Evolutionary conservation across 2,329 filamentous ascomycete genomes (phyloP).

Genomic region (Mycosphaerella arachidis): DNA sequence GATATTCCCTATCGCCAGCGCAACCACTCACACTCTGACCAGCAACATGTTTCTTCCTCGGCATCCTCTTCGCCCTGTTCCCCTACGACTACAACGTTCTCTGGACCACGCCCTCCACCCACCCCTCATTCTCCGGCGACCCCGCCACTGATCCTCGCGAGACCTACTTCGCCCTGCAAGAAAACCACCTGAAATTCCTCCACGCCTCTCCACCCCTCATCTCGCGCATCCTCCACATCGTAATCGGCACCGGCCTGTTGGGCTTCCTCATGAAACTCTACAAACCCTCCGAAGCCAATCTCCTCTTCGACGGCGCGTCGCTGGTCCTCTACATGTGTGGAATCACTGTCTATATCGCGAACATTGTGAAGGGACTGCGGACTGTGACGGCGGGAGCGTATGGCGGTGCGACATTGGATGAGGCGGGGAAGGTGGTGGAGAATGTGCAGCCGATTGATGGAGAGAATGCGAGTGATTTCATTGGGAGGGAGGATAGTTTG

Average conservation of each 20-base stretch:
- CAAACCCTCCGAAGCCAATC: slow-evolving; percentile 86
- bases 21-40: slow-evolving; percentile 9
- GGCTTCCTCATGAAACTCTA: slow-evolving; percentile 95
- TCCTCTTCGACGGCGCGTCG: slow-evolving; percentile 80
- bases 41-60: slow-evolving; percentile 85
- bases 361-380: slow-evolving; percentile 91
- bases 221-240: slow-evolving; percentile 87
- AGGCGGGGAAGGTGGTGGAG: slow-evolving; percentile 34
- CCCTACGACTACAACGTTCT: slow-evolving; percentile 92
- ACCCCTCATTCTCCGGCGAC: slow-evolving; percentile 28
- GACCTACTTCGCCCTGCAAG: slow-evolving; percentile 76
- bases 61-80: slow-evolving; percentile 92
- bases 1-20: not conserved
- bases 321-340: slow-evolving; percentile 76
- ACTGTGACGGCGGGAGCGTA: slow-evolving; percentile 72
- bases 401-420: slow-evolving; percentile 40
- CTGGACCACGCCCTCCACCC: slow-evolving; percentile 58
- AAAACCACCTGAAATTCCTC: slow-evolving; percentile 84
- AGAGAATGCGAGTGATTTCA: slow-evolving; percentile 59
- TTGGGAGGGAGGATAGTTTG: slow-evolving; percentile 82
- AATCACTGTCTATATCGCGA: slow-evolving; percentile 87
- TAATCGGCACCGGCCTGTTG: slow-evolving; percentile 78
- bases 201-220: slow-evolving; percentile 90
- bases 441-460: slow-evolving; percentile 34
- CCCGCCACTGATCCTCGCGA: slow-evolving; percentile 38